Conservation (phyloP, 306 rosid genomes). For the Geum urbanum region DNA sequence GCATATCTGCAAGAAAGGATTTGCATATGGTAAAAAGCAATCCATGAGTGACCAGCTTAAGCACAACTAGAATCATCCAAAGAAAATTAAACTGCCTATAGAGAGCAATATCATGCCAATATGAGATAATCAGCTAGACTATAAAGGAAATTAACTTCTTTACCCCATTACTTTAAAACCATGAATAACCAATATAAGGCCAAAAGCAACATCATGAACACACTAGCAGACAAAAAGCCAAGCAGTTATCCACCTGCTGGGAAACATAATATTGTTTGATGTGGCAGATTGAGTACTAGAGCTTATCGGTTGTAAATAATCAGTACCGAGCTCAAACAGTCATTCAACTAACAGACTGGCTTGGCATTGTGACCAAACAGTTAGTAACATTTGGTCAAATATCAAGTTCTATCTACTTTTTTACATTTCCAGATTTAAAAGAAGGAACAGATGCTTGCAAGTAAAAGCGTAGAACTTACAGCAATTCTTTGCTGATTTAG, state of each 20-base stretch:
- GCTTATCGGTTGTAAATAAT: background rate
- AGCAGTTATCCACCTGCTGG: background rate
- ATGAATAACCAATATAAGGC: background rate
- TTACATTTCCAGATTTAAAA: background rate
- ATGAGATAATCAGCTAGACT: background rate
- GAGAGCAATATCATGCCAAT: background rate
- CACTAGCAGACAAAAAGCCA: no score
- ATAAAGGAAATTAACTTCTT: background rate
- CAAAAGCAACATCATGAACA: no score
- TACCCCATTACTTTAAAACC: background rate
- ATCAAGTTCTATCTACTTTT: background rate
- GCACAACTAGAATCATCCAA: background rate
- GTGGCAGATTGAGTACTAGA: background rate
- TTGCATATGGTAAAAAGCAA: background rate
- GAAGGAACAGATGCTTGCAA: background rate
- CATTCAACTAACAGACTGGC: background rate
- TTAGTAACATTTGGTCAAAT: background rate
- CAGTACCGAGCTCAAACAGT: background rate
- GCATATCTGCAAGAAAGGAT: conserved; percentile 70
- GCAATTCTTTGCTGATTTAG: conserved; percentile 96
- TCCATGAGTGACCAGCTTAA: background rate
- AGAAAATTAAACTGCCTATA: background rate
- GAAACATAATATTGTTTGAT: background rate
- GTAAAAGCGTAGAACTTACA: conserved; percentile 41
- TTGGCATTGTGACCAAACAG: background rate